A percentile compares a stretch with the other conserved stretches of the same genome.
These are phyloP conservation scores for Leccinum angustisporum DNA, from an alignment of 1,284 basidiomycete genomes.

Conservation along the genomic window DNA sequence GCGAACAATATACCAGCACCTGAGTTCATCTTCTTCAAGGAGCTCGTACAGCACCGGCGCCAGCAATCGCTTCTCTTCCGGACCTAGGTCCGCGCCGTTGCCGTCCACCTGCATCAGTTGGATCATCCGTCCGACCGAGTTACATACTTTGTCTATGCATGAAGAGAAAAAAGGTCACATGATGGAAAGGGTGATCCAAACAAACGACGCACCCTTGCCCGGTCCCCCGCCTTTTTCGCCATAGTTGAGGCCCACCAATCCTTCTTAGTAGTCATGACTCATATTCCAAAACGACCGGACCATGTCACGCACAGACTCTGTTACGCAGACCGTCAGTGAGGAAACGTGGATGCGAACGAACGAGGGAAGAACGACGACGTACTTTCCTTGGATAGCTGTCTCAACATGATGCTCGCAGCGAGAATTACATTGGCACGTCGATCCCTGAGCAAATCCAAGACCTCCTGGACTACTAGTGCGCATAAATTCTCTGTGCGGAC, in stretches of 20 bases:
- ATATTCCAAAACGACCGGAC: constrained; percentile 21
- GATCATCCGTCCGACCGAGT: constrained; percentile 26
- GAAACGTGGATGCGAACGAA: neutral
- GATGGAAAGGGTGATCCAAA: neutral
- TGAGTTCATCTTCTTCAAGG: constrained; percentile 6
- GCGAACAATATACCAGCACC: constrained; percentile 23
- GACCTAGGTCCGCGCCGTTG: constrained; percentile 13
- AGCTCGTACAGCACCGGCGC: constrained; percentile 7
- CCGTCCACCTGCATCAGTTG: constrained; percentile 18
- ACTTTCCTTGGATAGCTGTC: constrained; percentile 17
- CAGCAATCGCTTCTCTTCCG: constrained; percentile 8
- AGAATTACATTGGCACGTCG: constrained; percentile 18
- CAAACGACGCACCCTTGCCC: neutral
- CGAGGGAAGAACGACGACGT: neutral
- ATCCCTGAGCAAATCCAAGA: constrained; percentile 23
- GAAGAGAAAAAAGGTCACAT: neutral
- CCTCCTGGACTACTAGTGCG: constrained; percentile 7
- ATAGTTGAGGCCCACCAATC: constrained; percentile 15
- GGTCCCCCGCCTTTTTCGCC: constrained; percentile 4
- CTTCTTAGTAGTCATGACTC: constrained; percentile 23
- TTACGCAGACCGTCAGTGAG: neutral
- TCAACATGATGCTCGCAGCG: constrained; percentile 16
- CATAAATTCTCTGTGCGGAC: neutral
- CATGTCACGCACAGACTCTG: constrained; percentile 21
- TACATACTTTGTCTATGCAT: constrained; percentile 26